Evolutionary conservation across 192 early-diverging fungal species (phyloP).

Genomic region (Diversispora epigaea): DNA sequence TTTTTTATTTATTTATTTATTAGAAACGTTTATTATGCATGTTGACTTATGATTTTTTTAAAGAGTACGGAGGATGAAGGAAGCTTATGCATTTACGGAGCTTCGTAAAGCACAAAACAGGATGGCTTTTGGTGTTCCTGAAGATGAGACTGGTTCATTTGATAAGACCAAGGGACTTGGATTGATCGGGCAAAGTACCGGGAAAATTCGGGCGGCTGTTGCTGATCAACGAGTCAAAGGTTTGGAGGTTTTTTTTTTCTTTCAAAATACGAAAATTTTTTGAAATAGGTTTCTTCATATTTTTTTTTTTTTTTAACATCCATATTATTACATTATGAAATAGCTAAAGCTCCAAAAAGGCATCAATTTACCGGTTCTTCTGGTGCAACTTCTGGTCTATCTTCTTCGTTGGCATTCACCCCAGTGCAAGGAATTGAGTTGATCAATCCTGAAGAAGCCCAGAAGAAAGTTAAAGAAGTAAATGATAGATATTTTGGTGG

Average conservation of each 20-base stretch:
- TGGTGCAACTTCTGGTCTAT: constrained; percentile 71
- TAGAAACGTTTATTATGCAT: too few species aligned
- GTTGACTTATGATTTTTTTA: neutral
- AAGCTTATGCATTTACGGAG: constrained; percentile 81
- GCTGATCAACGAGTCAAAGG: constrained; percentile 70
- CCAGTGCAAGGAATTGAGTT: constrained; percentile 95
- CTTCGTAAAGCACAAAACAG: constrained; percentile 88
- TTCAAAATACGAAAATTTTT: neutral
- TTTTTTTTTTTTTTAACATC: constrained; percentile 28
- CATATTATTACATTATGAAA: constrained; percentile 23
- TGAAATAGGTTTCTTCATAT: neutral
- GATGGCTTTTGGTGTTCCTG: constrained; percentile 86
- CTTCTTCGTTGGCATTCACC: constrained; percentile 89
- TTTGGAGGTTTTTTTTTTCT: constrained; percentile 35
- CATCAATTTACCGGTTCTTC: constrained; percentile 47
- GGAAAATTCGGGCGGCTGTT: constrained; percentile 73
- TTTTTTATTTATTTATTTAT: neutral
- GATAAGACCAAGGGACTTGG: constrained; percentile 89
- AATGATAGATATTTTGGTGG: constrained; percentile 79
- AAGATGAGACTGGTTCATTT: constrained; percentile 83
- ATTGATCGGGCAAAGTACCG: constrained; percentile 74
- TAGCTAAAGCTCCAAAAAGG: constrained; percentile 56
- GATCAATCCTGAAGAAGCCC: constrained; percentile 72
- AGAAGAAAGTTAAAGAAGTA: constrained; percentile 59
- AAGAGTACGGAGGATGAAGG: constrained; percentile 79